Percentiles rank a stretch among this genome's conserved stretches.
phyloP scores from a whole-genome alignment of 768 basidiomycete species.

The Psilocybe sp. region DNA sequence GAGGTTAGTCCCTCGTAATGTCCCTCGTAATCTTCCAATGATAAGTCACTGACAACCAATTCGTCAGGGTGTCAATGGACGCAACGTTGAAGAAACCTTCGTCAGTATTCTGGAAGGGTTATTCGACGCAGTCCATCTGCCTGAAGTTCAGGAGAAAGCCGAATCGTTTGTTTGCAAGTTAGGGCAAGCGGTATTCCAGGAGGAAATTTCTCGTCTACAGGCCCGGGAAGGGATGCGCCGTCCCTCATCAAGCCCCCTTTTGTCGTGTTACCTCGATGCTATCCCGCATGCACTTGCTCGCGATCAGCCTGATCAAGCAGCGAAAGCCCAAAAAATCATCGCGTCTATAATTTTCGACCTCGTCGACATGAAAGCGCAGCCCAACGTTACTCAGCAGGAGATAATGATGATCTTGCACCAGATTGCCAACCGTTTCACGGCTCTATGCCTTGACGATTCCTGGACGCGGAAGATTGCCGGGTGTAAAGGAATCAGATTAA shows the following conservation, averaged over 20 bases:
- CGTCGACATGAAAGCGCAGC: conserved; percentile 48
- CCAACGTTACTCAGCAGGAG: conserved; percentile 48
- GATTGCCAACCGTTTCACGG: conserved; percentile 77
- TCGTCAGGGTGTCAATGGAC: conserved; percentile 62
- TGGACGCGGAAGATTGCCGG: conserved; percentile 92
- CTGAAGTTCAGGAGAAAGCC: conserved; percentile 69
- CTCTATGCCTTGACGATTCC: conserved; percentile 86
- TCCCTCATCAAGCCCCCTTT: conserved; percentile 52
- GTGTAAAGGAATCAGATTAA: conserved; percentile 78
- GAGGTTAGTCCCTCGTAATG: conserved; percentile 50
- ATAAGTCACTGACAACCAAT: conserved; percentile 5
- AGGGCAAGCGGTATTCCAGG: conserved; percentile 66
- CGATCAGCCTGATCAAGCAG: conserved; percentile 57
- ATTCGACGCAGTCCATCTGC: conserved; percentile 69
- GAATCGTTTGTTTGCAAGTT: conserved; percentile 68
- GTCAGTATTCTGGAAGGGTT: conserved; percentile 68
- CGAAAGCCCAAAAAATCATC: conserved; percentile 59
- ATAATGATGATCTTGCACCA: conserved; percentile 73
- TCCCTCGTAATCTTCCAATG: neutral
- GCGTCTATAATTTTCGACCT: conserved; percentile 65
- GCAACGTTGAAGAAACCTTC: conserved; percentile 76
- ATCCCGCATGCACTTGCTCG: conserved; percentile 74
- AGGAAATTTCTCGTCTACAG: conserved; percentile 65
- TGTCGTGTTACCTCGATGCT: conserved; percentile 77
- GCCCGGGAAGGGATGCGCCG: conserved; percentile 51